Evolutionary conservation across 2,329 filamentous ascomycete species (phyloP), one percentile per base, ranked within the genome.

Genomic region (Huntiella moniliformis): DNA sequence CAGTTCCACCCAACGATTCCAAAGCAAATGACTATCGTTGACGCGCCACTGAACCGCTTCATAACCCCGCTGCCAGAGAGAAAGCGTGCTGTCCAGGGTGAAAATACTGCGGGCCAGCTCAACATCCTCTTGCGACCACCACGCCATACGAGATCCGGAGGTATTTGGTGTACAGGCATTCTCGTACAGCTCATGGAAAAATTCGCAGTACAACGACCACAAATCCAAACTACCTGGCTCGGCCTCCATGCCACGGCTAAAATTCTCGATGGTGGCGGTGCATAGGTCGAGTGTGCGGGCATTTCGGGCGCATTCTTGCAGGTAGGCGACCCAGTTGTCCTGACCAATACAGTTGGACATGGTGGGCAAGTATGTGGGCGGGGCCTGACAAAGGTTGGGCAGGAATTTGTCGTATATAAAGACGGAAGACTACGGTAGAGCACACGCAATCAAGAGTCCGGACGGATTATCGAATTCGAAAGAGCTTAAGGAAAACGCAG

Each of bases 141-240:
- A 41, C 32, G 44, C 36, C 13, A 50, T 32, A 32, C 17, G 41
- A n/a, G 48, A 50, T 41, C 42, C 40, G 15, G 31, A 33, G 4
- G 34, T 36, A 38, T 45, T 39, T 11, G 49, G 46, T 16, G 41
- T 38, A 7, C 45, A 15, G 22, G 49, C 45, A 35, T 47, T 42
- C 52, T 74, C 73, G 44, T 68, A 78, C 8, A 86, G 73, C 15
- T 73, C 71, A 68, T 79, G 78, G 51, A 87, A 76, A 61, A 79
- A 88, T 54, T 86, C 77, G 60, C 79, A 83, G 57, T 87, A 88
- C 22, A 76, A 70, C 50, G 77, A 69, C 83, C 83, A 91, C 36
- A 88, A 64, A 51, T 73, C 75, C 50, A 80, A 66, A 54, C 82
- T 87, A 53, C 71, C 77, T 8, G 80, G 79, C 60, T 88, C 82